A percentile compares a stretch with the other conserved stretches of the same genome.
Conservation (phyloP, 306 rosid species). For the Neltuma alba region DNA sequence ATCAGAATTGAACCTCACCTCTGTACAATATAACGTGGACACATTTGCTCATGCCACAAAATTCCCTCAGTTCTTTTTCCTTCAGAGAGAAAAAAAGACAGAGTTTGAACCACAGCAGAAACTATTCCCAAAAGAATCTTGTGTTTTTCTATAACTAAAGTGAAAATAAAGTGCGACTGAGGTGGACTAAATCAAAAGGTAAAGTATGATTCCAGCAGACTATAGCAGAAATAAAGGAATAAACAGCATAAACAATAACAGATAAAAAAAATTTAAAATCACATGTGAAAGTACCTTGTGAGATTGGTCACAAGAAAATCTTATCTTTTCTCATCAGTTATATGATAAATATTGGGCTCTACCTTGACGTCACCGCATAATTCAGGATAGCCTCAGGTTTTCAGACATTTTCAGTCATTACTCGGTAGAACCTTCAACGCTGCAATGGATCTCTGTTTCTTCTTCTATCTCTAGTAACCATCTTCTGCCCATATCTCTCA, state of each 20-base stretch:
- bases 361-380: neutral
- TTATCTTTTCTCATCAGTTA: neutral
- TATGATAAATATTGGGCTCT: neutral
- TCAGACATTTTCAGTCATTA: constrained; percentile 3
- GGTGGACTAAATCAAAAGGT: neutral
- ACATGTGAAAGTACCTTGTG: neutral
- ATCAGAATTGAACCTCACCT: no score
- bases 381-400: neutral
- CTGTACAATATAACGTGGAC: no score
- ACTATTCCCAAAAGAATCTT: neutral
- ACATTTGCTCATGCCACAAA: neutral
- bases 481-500: constrained; percentile 78
- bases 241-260: neutral
- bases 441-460: constrained; percentile 37
- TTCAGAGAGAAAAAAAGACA: neutral
- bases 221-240: neutral
- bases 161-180: neutral
- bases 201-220: neutral
- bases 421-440: constrained; percentile 5
- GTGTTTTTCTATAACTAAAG: neutral
- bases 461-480: constrained; percentile 80
- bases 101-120: neutral
- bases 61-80: neutral
- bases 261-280: neutral
- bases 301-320: neutral